These are phyloP conservation scores for Tricholoma hemisulphureum DNA, from an alignment of 768 basidiomycete genomes.

Conservation along the genomic window DNA sequence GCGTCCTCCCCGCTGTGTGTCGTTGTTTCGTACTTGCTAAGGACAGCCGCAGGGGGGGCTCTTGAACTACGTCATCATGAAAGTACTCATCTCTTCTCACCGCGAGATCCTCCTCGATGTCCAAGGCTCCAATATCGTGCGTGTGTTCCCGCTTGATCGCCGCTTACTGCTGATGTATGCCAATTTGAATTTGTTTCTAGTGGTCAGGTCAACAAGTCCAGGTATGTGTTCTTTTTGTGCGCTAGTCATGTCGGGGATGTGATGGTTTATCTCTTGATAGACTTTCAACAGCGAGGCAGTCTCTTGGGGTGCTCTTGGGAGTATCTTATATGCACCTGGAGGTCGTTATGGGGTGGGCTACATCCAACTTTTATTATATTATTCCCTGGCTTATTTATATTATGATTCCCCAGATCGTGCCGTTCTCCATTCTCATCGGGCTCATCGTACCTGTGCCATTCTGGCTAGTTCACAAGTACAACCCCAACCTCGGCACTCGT, in stretches of 20 bases:
- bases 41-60: constrained; percentile 29
- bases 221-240: constrained; percentile 9
- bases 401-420: constrained; percentile 36
- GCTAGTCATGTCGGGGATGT: not conserved
- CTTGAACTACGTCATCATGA: constrained; percentile 55
- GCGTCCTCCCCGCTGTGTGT: too few relatives aligned
- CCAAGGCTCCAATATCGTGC: constrained; percentile 53
- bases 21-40: too few relatives aligned
- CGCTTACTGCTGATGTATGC: not conserved
- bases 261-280: constrained; percentile 9
- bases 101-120: constrained; percentile 48
- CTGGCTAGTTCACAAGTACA: constrained; percentile 48
- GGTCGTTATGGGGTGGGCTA: constrained; percentile 43
- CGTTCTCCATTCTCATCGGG: constrained; percentile 48
- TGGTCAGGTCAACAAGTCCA: constrained; percentile 48
- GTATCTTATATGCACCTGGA: constrained; percentile 44
- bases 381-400: constrained; percentile 6
- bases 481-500: constrained; percentile 46
- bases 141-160: constrained; percentile 26
- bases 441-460: constrained; percentile 55
- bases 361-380: constrained; percentile 10
- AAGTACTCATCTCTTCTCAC: constrained; percentile 47
- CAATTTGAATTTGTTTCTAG: constrained; percentile 19
- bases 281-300: constrained; percentile 49
- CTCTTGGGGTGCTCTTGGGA: constrained; percentile 57